Evolutionary conservation across 2,329 filamentous ascomycete genomes (phyloP), one percentile per base, ranked within the genome.

Genomic region (Penicillium olsonii): DNA sequence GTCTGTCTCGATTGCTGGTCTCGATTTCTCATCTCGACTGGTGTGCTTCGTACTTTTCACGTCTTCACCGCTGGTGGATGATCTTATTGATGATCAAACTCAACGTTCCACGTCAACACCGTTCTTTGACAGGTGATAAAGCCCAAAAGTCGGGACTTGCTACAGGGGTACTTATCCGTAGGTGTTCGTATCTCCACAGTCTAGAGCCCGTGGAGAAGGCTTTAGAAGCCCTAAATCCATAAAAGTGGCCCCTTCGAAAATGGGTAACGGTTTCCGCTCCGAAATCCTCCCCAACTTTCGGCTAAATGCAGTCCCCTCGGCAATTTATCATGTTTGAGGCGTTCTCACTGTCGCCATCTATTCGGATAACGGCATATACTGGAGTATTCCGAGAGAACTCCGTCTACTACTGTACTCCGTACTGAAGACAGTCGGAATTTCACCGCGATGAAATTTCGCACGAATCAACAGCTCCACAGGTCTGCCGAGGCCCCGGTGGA

Each of bases 41-140:
- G n/a, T n/a, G n/a, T n/a, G n/a, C n/a, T n/a, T n/a, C n/a, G n/a
- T n/a, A n/a, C n/a, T n/a, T n/a, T n/a, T n/a, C n/a, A n/a, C n/a
- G n/a, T n/a, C n/a, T n/a, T n/a, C n/a, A n/a, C n/a, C n/a, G n/a
- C n/a, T n/a, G n/a, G n/a, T n/a, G n/a, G n/a, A n/a, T n/a, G n/a
- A n/a, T n/a, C n/a, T n/a, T n/a, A n/a, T 39, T 45, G 44, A 47
- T 47, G 51, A 48, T 20, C 15, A 33, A 42, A 52, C n/a, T n/a
- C n/a, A n/a, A n/a, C n/a, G n/a, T n/a, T n/a, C n/a, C 49, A 54
- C 52, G 49, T 54, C 52, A 45, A 54, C 45, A 52, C 49, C 24
- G 52, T 42, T 47, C 37, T 45, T 45, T 45, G 42, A 40, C 31
- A 11, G 33, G 15, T 37, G 18, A n/a, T 17, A 39, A 24, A 39